These are phyloP conservation scores for Capsicum rhomboideum DNA, from an alignment of 257 asterid genomes.

Conservation along the genomic window DNA sequence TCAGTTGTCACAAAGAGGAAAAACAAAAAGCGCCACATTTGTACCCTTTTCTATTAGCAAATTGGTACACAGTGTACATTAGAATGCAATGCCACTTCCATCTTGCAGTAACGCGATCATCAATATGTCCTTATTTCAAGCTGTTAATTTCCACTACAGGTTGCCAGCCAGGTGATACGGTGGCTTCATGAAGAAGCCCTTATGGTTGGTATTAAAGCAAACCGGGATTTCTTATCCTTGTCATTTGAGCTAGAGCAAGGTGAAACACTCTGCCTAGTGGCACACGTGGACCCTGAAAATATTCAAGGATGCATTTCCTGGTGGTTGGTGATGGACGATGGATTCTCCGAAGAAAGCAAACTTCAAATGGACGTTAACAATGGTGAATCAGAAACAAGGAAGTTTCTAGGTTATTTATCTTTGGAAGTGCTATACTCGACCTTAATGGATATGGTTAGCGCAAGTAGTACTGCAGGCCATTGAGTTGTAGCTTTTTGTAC, in stretches of 20 bases:
- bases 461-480: conserved; percentile 50
- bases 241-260: conserved; percentile 88
- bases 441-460: conserved; percentile 63
- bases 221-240: conserved; percentile 66
- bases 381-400: conserved; percentile 57
- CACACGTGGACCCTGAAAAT: conserved; percentile 83
- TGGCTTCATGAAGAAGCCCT: conserved; percentile 93
- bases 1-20: neutral
- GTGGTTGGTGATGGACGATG: conserved; percentile 76
- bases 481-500: neutral
- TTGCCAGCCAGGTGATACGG: conserved; percentile 80
- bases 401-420: conserved; percentile 65
- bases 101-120: neutral
- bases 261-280: conserved; percentile 57
- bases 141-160: conserved; percentile 20
- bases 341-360: conserved; percentile 44
- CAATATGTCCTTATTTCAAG: neutral
- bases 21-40: neutral
- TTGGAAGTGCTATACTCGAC: conserved; percentile 62
- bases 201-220: conserved; percentile 68
- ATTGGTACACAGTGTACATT: neutral
- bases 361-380: conserved; percentile 31
- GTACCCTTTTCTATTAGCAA: neutral
- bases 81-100: neutral
- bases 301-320: conserved; percentile 84